A percentile compares a stretch with the other conserved stretches of the same genome.
Conservation (phyloP, 164 flowering plant genomes). For the Umbilicus rupestris region DNA sequence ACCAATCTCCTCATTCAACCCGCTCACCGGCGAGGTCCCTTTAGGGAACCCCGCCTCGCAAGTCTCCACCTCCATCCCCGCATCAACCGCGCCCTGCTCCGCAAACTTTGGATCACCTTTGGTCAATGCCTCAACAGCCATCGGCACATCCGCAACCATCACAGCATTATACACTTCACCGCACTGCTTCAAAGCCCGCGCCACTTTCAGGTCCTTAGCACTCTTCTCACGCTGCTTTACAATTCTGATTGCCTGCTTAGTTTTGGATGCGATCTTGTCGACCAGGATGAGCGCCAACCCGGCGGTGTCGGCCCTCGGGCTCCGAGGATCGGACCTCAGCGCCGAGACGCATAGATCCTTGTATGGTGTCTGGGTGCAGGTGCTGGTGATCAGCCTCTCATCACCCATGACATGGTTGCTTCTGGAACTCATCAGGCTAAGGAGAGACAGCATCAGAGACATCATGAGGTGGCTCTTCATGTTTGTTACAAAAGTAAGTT, state of each 20-base stretch:
- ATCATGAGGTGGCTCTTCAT: neutral
- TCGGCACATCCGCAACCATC: constrained; percentile 12
- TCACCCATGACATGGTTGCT: constrained; percentile 4
- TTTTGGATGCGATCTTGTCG: constrained; percentile 15
- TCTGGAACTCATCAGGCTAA: neutral
- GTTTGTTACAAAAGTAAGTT: too few species aligned
- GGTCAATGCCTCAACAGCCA: constrained; percentile 13
- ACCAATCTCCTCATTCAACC: constrained; percentile 8
- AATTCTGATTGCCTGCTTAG: neutral
- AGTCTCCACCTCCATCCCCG: constrained; percentile 10
- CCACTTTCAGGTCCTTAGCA: neutral
- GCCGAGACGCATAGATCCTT: constrained; percentile 22
- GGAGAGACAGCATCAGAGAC: neutral
- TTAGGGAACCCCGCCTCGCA: constrained; percentile 14
- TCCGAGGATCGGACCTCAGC: constrained; percentile 16
- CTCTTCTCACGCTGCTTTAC: constrained; percentile 4
- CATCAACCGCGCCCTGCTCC: constrained; percentile 14
- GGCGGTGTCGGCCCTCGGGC: constrained; percentile 18
- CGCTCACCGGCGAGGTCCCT: constrained; percentile 14
- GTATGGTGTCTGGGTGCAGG: constrained; percentile 18
- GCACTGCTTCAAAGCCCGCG: constrained; percentile 12
- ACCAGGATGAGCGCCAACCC: constrained; percentile 22
- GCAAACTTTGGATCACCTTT: constrained; percentile 22
- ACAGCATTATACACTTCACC: constrained; percentile 8
- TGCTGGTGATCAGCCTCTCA: neutral